Conservation (phyloP, 2,329 filamentous ascomycete genomes). For the Hypoxylon sp. region DNA sequence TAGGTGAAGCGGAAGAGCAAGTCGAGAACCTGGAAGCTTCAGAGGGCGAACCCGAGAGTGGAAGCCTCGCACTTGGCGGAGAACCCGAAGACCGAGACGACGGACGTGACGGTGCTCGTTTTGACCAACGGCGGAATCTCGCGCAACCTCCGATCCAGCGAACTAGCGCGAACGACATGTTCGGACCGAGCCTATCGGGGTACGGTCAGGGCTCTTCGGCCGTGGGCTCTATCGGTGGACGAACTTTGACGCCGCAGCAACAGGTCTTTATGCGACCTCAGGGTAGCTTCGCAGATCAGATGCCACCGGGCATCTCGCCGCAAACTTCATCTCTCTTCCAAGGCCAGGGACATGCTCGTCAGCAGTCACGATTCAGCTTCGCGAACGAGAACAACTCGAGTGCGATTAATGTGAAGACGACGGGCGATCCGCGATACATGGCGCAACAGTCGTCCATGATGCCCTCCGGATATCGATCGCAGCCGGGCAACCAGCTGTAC, state of each 20-base stretch:
- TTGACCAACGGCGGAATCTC: constrained; percentile 68
- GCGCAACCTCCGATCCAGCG: constrained; percentile 83
- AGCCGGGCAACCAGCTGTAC: constrained; percentile 76
- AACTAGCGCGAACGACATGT: constrained; percentile 60
- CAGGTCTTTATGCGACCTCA: constrained; percentile 75
- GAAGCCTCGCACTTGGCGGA: constrained; percentile 86
- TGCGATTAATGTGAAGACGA: constrained; percentile 73
- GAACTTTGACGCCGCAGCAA: constrained; percentile 82
- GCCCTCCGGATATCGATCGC: constrained; percentile 69
- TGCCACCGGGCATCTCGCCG: constrained; percentile 65
- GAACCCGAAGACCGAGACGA: constrained; percentile 85
- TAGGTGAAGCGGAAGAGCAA: constrained; percentile 58
- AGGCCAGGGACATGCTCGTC: constrained; percentile 75
- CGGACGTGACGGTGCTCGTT: constrained; percentile 57
- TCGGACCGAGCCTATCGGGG: constrained; percentile 61
- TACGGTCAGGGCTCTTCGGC: constrained; percentile 60
- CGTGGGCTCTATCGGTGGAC: constrained; percentile 68
- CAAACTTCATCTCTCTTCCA: constrained; percentile 62
- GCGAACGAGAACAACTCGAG: constrained; percentile 75
- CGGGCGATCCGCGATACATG: constrained; percentile 82
- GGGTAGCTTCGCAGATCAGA: constrained; percentile 64
- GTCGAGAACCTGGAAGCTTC: constrained; percentile 55
- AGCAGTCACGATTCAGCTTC: constrained; percentile 88
- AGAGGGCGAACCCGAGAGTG: constrained; percentile 81
- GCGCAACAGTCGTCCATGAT: constrained; percentile 89